Base-by-base conservation (phyloP, 176 grass and related monocot genomes). In the Typha latifolia region DNA sequence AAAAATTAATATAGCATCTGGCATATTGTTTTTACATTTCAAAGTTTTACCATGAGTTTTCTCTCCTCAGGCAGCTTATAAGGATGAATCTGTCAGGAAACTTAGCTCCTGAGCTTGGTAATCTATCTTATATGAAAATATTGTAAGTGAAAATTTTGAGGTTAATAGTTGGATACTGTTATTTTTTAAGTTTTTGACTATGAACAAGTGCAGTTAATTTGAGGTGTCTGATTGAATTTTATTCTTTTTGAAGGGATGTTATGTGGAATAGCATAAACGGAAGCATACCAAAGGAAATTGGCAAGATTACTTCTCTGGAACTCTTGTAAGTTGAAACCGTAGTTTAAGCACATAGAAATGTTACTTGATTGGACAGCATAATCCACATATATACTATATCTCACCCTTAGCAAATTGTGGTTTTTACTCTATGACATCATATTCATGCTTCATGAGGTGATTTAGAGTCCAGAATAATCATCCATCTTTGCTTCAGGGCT, bases 191-290 rank as follows among this genome's bases (percentile, higher is more conserved):
- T 49, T 68, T 62, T 77, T 59, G 16, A 62, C 62, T 69, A 55
- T 31, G 29, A 12, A 8, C 55, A 64, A 67, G 63, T 52, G 47
- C 32, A 67, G 31, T 50, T 67, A 66, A 12, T 12, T 2, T 48
- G 20, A 70, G 48, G 64, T 26, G 24, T 1, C 59, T 9, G 27
- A 62, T 43, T 78, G 9, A 57, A 9, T 32, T 23, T 48, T 65
- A 2, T 78, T 74, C 34, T 68, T 68, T 70, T 70, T 87, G 63
- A 83, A 97, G 94, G 79, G 89, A 97, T 85, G 77, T 97, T 84
- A 97, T 97, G 94, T 97, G 94, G 94, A 97, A 97, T 63, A 51
- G 62, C 8, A 84, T 97, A 51, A 87, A 49, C 53, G 94, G 94
- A 53, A 93, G 70, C 74, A 97, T 97, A 61, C 89, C 94, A 24